Conservation (phyloP, 2,329 filamentous ascomycete species). For the Venturia oleaginea region DNA sequence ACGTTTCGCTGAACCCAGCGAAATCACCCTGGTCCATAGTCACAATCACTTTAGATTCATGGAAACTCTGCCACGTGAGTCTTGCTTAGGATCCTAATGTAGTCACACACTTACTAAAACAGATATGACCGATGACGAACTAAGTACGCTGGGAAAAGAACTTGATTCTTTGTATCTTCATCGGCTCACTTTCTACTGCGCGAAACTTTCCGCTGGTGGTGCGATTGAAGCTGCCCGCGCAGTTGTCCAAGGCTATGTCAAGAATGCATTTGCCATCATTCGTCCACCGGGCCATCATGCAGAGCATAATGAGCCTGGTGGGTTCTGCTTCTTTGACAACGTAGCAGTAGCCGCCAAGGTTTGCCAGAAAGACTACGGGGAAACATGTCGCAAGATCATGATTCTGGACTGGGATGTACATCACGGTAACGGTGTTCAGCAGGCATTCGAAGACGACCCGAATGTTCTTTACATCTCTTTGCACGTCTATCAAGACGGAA, state of each 20-base stretch:
- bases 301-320: constrained; percentile 75
- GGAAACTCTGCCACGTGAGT: constrained; percentile 42
- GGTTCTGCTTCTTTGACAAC: constrained; percentile 97
- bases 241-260: constrained; percentile 74
- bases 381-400: constrained; percentile 75
- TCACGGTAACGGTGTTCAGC: constrained; percentile 85
- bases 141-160: constrained; percentile 56
- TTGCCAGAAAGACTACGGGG: constrained; percentile 72
- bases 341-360: constrained; percentile 86
- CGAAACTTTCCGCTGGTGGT: constrained; percentile 77
- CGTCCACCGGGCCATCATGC: constrained; percentile 93
- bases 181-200: constrained; percentile 68
- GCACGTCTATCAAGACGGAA: constrained; percentile 76
- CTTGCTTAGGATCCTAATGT: not conserved
- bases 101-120: constrained; percentile 17
- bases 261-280: constrained; percentile 93
- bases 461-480: constrained; percentile 94
- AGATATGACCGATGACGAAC: constrained; percentile 47
- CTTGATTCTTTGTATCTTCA: constrained; percentile 51
- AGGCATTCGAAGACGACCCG: constrained; percentile 89
- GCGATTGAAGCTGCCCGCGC: constrained; percentile 93
- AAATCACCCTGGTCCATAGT: constrained; percentile 74
- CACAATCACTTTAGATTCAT: constrained; percentile 74
- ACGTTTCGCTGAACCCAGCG: constrained; percentile 65
- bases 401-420: constrained; percentile 86